These are phyloP conservation scores for Podila horticola DNA, from an alignment of 192 early-diverging fungal species.

Conservation along the genomic window DNA sequence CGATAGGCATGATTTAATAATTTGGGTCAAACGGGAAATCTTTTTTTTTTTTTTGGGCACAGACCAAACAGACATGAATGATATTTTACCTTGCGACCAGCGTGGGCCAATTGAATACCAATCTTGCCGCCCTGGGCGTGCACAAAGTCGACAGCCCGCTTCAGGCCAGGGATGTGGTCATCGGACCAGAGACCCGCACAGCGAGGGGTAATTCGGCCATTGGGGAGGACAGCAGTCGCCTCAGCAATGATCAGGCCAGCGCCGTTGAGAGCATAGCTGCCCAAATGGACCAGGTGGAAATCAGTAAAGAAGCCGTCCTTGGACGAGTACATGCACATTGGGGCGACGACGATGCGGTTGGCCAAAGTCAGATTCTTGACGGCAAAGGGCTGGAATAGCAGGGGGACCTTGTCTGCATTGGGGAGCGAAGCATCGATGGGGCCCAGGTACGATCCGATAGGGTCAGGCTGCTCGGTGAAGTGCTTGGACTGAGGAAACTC, in stretches of 20 bases:
- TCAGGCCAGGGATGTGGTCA: constrained; percentile 74
- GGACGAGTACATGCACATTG: constrained; percentile 84
- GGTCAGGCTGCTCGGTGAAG: constrained; percentile 27
- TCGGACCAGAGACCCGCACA: constrained; percentile 89
- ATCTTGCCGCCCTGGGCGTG: constrained; percentile 69
- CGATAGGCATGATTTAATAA: too few relatives aligned
- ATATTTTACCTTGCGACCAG: constrained; percentile 74
- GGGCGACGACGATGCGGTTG: constrained; percentile 82
- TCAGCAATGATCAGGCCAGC: constrained; percentile 86
- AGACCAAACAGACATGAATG: neutral
- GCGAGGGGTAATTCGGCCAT: constrained; percentile 82
- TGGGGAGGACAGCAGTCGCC: constrained; percentile 73
- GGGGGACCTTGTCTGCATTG: constrained; percentile 47
- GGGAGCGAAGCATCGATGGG: constrained; percentile 32
- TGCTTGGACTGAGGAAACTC: constrained; percentile 28
- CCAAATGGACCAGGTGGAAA: constrained; percentile 73
- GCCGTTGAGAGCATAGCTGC: constrained; percentile 80
- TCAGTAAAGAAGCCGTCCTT: constrained; percentile 74
- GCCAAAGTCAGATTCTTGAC: constrained; percentile 73
- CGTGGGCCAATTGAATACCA: constrained; percentile 87
- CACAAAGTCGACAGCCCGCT: constrained; percentile 67
- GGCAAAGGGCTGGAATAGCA: constrained; percentile 75
- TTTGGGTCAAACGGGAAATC: too few relatives aligned
- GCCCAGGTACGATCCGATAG: constrained; percentile 40
- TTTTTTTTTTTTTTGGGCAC: neutral